A percentile compares a stretch with the other conserved stretches of the same genome.
Evolutionary conservation across 805 yeast genomes (phyloP).

Genomic region (Candida tammaniensis): DNA sequence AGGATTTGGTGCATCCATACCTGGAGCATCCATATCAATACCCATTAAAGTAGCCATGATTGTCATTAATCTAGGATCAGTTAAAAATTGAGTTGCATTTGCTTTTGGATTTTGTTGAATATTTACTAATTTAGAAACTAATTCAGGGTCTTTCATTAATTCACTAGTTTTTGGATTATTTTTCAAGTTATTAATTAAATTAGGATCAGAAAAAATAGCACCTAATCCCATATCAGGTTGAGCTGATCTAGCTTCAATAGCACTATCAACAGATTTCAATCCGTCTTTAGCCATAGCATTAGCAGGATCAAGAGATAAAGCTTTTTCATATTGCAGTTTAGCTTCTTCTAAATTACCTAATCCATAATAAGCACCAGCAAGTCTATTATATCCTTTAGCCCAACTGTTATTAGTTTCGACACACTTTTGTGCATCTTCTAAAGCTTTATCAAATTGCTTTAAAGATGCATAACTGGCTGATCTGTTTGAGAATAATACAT

Average conservation of each 20-base stretch:
- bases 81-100: conserved; percentile 63
- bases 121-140: conserved; percentile 65
- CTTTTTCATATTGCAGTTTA: conserved; percentile 65
- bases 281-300: conserved; percentile 91
- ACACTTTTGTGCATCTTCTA: conserved; percentile 82
- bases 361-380: conserved; percentile 93
- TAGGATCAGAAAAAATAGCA: conserved; percentile 77
- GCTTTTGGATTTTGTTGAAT: conserved; percentile 73
- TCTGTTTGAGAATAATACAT: conserved; percentile 89
- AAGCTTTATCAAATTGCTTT: conserved; percentile 69
- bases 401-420: conserved; percentile 77
- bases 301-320: conserved; percentile 72
- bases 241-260: conserved; percentile 49
- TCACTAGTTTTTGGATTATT: conserved; percentile 85
- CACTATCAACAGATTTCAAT: conserved; percentile 62
- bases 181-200: conserved; percentile 69
- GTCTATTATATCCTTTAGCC: conserved; percentile 95
- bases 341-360: conserved; percentile 77
- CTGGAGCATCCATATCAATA: conserved; percentile 58
- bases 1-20: conserved; percentile 15
- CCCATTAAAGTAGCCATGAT: conserved; percentile 85
- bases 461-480: conserved; percentile 87
- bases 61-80: conserved; percentile 86
- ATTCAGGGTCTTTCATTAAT: conserved; percentile 80
- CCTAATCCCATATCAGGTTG: conserved; percentile 76